A percentile compares a stretch with the other conserved stretches of the same genome.
These are phyloP conservation scores for Dioszegia crocea DNA, from an alignment of 768 basidiomycete species.

Conservation along the genomic window DNA sequence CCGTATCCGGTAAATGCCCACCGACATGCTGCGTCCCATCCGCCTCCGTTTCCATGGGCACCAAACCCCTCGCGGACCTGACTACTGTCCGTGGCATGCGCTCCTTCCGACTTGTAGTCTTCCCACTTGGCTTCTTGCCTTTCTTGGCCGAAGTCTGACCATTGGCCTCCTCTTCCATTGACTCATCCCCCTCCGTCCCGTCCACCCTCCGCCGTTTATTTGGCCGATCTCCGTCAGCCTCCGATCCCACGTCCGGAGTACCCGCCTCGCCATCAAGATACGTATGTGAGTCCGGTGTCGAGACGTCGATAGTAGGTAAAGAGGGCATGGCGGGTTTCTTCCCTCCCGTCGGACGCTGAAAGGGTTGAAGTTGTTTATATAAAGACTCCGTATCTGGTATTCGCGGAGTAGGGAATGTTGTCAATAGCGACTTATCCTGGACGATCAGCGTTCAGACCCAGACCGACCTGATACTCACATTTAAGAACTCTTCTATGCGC, in stretches of 20 bases:
- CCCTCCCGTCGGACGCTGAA: constrained; percentile 29
- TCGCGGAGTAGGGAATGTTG: constrained; percentile 47
- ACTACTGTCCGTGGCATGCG: constrained; percentile 35
- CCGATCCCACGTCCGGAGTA: constrained; percentile 10
- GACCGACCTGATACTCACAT: constrained; percentile 58
- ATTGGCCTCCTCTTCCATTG: not conserved
- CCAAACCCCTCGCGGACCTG: constrained; percentile 28
- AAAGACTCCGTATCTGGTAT: constrained; percentile 20
- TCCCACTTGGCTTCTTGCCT: constrained; percentile 32
- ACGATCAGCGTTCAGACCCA: not conserved
- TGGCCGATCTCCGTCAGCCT: constrained; percentile 16
- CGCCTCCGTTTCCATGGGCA: constrained; percentile 43
- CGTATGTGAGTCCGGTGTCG: constrained; percentile 14
- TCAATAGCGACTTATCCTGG: constrained; percentile 69
- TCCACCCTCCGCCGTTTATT: not conserved
- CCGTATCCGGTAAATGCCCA: constrained; percentile 19
- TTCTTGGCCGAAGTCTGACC: constrained; percentile 10
- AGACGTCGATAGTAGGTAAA: constrained; percentile 18
- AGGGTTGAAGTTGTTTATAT: constrained; percentile 29
- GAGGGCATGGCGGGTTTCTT: constrained; percentile 34
- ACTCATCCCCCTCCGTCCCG: constrained; percentile 2
- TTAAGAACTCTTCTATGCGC: constrained; percentile 72
- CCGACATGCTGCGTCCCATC: constrained; percentile 75
- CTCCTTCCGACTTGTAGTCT: constrained; percentile 32
- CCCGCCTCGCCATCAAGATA: not conserved